Evolutionary conservation across 805 yeast genomes (phyloP), one percentile per base, ranked within the genome.

Genomic region (Suhomyces tanzawaensis): DNA sequence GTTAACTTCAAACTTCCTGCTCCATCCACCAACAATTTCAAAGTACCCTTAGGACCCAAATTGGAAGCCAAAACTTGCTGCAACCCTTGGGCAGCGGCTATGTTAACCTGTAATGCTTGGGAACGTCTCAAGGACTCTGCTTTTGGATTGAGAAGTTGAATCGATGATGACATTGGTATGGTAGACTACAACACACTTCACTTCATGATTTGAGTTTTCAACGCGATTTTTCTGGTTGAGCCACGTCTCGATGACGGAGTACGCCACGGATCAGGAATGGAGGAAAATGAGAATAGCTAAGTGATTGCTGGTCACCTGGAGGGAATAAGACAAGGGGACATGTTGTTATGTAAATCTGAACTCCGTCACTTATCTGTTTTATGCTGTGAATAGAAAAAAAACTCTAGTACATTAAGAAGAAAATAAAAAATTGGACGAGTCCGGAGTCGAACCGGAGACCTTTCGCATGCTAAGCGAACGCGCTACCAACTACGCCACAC

Each of bases 11-110:
- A 85, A 53, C 83, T 81, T 21, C 99, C 99, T 2, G 96, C 82
- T 46, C 99, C 99, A 58, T 93, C 98, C 36, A 93, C 99, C 41
- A 91, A 71, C 85, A 93, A 87, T 69, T 93, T 93, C 54, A 93
- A 71, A 12, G 99, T 93, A 39, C 99, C 99, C 59, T 88, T 88
- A 33, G 99, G 99, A 26, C 99, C 99, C 53, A 93, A 70, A 59
- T 93, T 93, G 43, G 95, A 81, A 43, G 91, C 82, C 44, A 93
- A 70, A 29, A 93, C 98, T 53, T 82, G 85, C 67, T 93, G 99
- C 40, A 93, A 73, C 30, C 99, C 99, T 60, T 88, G 96, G 4
- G 99, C 99, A 3, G 99, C 97, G 13, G 89, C 79, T 36, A 88
- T 87, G 65, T 93, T 93, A 29, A 93, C 99, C 58, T 90, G 89